phyloP scores from a whole-genome alignment of 345 rosid genomes.

The Eucalyptus tenuipes region DNA sequence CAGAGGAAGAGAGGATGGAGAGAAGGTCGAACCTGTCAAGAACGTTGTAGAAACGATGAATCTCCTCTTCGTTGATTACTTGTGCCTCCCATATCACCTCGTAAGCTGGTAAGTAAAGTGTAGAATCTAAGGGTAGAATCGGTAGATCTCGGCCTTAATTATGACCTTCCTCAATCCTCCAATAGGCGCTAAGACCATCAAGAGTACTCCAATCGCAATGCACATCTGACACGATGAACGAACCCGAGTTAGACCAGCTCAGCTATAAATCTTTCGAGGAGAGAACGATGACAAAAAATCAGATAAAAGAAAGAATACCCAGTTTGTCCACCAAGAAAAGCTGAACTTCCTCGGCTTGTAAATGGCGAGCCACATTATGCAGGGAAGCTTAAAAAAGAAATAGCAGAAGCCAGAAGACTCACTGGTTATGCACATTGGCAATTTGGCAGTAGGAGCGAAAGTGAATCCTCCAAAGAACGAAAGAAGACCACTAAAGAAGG shows the following conservation, averaged over 20 bases:
- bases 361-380: conserved; percentile 47
- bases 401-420: background rate
- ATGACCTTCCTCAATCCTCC: conserved; percentile 72
- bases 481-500: conserved; percentile 58
- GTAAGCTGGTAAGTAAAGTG: too few relatives aligned
- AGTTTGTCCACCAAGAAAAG: conserved; percentile 55
- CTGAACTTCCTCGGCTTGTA: conserved; percentile 38
- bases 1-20: too few relatives aligned
- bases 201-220: conserved; percentile 35
- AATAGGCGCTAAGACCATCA: conserved; percentile 63
- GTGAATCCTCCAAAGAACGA: conserved; percentile 64
- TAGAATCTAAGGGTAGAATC: conserved; percentile 33
- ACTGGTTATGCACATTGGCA: background rate
- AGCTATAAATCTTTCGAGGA: background rate
- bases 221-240: conserved; percentile 32
- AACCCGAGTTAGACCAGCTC: background rate
- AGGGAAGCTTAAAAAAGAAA: conserved; percentile 33
- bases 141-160: conserved; percentile 34
- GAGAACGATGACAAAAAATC: background rate
- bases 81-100: too few relatives aligned
- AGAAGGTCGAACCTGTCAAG: too few relatives aligned
- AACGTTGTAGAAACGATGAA: too few relatives aligned
- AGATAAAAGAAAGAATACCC: conserved; percentile 22
- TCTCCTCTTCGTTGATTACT: too few relatives aligned
- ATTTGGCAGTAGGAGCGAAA: conserved; percentile 44